These are phyloP conservation scores for Porcisia hertigi DNA, from an alignment of 208 protist genomes.

Conservation along the genomic window DNA sequence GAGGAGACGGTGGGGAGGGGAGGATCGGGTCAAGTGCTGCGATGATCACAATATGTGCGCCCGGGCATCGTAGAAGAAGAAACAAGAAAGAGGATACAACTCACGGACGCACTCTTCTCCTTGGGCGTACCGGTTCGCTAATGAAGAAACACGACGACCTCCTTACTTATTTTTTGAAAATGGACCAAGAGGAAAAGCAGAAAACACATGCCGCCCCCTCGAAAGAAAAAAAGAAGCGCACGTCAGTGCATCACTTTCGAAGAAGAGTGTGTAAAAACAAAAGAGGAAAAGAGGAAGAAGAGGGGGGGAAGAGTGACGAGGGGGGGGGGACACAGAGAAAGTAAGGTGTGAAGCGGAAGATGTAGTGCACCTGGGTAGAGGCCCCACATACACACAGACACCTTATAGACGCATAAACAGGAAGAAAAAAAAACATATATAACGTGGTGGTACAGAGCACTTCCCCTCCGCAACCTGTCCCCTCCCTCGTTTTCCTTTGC, in stretches of 20 bases:
- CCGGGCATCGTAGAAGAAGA: too few relatives aligned
- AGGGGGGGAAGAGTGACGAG: too few relatives aligned
- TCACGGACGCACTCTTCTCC: not conserved
- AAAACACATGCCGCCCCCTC: not conserved
- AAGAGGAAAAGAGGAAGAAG: too few relatives aligned
- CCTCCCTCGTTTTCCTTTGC: not conserved
- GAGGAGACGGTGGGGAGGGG: not conserved
- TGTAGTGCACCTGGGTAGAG: not conserved
- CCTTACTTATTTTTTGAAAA: too few relatives aligned
- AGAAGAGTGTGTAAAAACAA: not conserved
- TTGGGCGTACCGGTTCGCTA: not conserved
- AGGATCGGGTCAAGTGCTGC: not conserved
- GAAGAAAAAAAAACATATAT: not conserved
- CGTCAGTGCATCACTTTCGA: not conserved
- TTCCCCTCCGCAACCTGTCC: not conserved
- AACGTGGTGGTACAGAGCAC: not conserved
- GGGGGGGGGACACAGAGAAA: not conserved
- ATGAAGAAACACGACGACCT: too few relatives aligned
- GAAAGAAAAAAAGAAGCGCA: not conserved
- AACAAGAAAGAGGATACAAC: too few relatives aligned
- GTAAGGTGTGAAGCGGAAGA: not conserved
- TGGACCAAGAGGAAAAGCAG: not conserved
- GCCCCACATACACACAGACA: not conserved
- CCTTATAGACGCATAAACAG: too few relatives aligned
- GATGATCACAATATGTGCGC: not conserved